Percentiles rank a stretch among this genome's conserved stretches.
These are phyloP conservation scores for Rhynchospora pubera DNA, from an alignment of 176 grass and related monocot species.

Conservation along the genomic window DNA sequence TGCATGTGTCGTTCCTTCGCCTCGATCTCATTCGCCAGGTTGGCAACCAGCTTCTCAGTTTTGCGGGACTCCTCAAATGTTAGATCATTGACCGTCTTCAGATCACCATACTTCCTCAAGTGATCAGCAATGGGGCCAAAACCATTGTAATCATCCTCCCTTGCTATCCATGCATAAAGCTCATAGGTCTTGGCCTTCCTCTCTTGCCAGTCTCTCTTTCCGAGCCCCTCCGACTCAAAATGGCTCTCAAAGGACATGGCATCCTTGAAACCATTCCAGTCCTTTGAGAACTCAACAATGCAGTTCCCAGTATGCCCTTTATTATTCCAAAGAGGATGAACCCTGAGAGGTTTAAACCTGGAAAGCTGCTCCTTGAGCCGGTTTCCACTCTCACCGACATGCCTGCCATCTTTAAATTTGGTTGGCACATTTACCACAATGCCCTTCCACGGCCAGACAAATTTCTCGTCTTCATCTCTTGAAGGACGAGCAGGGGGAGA, in stretches of 20 bases:
- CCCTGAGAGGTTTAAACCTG: constrained; percentile 25
- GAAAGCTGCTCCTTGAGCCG: constrained; percentile 25
- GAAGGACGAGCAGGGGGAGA: not conserved
- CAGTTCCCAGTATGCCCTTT: constrained; percentile 50
- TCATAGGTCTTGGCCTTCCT: constrained; percentile 19
- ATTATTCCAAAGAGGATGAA: constrained; percentile 45
- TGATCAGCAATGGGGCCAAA: constrained; percentile 36
- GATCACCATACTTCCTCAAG: constrained; percentile 41
- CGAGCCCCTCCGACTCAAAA: constrained; percentile 38
- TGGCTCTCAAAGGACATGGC: constrained; percentile 42
- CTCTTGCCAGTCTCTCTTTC: constrained; percentile 35
- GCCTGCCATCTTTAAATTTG: constrained; percentile 36
- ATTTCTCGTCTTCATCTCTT: constrained; percentile 14
- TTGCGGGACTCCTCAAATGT: constrained; percentile 33
- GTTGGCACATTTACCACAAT: constrained; percentile 42
- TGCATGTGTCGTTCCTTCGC: constrained; percentile 32
- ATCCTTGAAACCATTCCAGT: constrained; percentile 46
- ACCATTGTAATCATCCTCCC: constrained; percentile 36
- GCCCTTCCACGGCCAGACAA: constrained; percentile 42
- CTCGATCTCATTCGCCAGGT: constrained; percentile 37
- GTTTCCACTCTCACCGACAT: constrained; percentile 35
- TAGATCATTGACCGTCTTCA: constrained; percentile 46
- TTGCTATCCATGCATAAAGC: constrained; percentile 50
- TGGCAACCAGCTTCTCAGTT: constrained; percentile 40
- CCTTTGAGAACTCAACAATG: constrained; percentile 45